Evolutionary conservation across 2,329 filamentous ascomycete species (phyloP).

Genomic region (Sarocladiaceae sp.): DNA sequence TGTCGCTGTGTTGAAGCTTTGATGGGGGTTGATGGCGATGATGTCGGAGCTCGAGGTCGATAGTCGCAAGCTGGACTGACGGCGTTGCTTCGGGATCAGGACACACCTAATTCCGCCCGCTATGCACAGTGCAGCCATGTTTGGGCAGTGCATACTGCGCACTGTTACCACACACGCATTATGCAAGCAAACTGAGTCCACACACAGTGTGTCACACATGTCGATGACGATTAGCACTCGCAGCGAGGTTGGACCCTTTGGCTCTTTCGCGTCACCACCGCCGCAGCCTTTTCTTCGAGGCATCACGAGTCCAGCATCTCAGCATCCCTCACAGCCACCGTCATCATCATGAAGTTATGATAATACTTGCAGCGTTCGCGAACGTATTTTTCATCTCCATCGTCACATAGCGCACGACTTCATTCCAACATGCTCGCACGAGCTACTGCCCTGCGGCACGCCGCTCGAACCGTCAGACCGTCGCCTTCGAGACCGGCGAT

Average conservation of each 20-base stretch:
- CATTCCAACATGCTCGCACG: conserved; percentile 14
- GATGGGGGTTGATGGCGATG: conserved; percentile 16
- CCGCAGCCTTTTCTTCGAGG: not conserved
- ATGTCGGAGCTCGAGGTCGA: conserved; percentile 1
- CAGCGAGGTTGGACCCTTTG: not conserved
- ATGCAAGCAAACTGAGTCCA: not conserved
- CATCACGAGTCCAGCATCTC: not conserved
- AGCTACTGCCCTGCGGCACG: conserved; percentile 17
- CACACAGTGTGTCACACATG: not conserved
- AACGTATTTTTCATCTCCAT: not conserved
- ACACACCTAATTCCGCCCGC: not conserved
- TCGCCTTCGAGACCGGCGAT: conserved; percentile 14
- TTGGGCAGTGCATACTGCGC: not conserved
- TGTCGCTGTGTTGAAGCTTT: conserved; percentile 24
- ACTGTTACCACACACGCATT: not conserved
- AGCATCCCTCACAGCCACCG: not conserved
- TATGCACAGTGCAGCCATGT: not conserved
- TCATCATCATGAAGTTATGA: conserved; percentile 8
- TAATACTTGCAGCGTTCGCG: not conserved
- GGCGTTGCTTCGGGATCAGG: conserved; percentile 3
- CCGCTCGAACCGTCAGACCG: conserved; percentile 12
- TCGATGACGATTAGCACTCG: not conserved
- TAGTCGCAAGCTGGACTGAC: conserved; percentile 6
- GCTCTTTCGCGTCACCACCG: conserved; percentile 5
- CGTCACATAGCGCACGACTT: not conserved